Evolutionary conservation across 352 stramenopile species (phyloP).

Genomic region (Pythium grandisporangium): DNA sequence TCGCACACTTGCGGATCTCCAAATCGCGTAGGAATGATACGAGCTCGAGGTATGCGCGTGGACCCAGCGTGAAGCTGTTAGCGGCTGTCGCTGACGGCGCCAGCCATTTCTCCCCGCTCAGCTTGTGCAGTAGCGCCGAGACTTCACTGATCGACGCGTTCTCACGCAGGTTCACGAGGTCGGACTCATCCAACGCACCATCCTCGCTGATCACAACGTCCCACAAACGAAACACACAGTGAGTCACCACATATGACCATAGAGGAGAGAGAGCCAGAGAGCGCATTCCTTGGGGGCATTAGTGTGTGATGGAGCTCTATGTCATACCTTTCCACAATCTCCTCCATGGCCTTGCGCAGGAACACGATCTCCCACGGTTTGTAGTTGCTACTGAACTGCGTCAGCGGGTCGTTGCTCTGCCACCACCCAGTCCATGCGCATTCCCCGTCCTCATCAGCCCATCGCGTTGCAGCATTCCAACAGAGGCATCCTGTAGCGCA

Average conservation of each 20-base stretch:
- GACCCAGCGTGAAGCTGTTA: constrained; percentile 44
- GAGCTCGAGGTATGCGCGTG: constrained; percentile 63
- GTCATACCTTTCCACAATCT: constrained; percentile 69
- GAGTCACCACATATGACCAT: too few species aligned
- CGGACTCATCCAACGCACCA: constrained; percentile 48
- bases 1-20: constrained; percentile 67
- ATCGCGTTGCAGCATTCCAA: too few species aligned
- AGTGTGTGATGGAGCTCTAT: too few species aligned
- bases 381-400: constrained; percentile 61
- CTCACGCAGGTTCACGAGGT: constrained; percentile 68
- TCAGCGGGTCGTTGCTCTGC: constrained; percentile 71
- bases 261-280: too few species aligned
- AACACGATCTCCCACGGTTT: constrained; percentile 83
- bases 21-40: constrained; percentile 65
- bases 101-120: constrained; percentile 66
- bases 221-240: too few species aligned
- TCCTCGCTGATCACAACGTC: too few species aligned
- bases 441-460: too few species aligned
- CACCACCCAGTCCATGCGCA: too few species aligned
- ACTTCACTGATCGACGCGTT: constrained; percentile 57
- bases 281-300: too few species aligned
- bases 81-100: constrained; percentile 27
- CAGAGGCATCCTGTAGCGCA: too few species aligned
- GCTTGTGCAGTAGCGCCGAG: constrained; percentile 47
- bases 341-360: constrained; percentile 69